Base-by-base conservation (phyloP, 805 yeast species). In the Candida corydali region DNA sequence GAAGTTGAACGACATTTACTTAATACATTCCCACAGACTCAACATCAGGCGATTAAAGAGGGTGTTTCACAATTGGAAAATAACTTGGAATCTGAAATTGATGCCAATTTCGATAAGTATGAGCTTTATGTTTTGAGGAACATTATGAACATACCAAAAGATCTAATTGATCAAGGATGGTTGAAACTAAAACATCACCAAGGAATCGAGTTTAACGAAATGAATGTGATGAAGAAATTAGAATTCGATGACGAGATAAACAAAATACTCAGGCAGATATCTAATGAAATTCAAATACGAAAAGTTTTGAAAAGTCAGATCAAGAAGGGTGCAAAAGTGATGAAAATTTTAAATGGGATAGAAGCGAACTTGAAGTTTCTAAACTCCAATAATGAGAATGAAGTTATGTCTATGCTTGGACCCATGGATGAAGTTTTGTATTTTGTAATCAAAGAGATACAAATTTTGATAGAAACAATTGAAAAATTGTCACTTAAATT, bases 41-140 rank as follows among this genome's bases (percentile, higher is more conserved):
- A 22, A 30, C 31, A 29, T 16, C 14, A 17, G 6, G 23, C 14
- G 5, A n/a, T n/a, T n/a, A 34, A 26, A 8, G 26, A 32, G 16
- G 33, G 17, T 15, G 26, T n/a, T 27, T 24, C 18, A 20, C 78
- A 82, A 51, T 60, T 88, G 28, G 96, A 88, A 49, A 77, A 88
- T 0, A 56, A 85, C 17, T 51, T 89, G 38, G 95, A 85, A 51
- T 74, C 77, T 42, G 72, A 80, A 1, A 82, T 88, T 8, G 95
- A 88, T 59, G 71, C 71, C 46, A 85, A 85, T 53, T 88, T 86
- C 55, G 97, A 89, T 56, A 82, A 82, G 54, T 79, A 86, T 49
- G 97, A 89, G 59, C 62, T 87, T 23, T 89, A 89, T 57, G 75
- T 85, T 2, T 61, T 86, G 34, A 63, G 96, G 51, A 89, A 89